Conservation (phyloP, 2,329 filamentous ascomycete species). For the Penicillium sp. region DNA sequence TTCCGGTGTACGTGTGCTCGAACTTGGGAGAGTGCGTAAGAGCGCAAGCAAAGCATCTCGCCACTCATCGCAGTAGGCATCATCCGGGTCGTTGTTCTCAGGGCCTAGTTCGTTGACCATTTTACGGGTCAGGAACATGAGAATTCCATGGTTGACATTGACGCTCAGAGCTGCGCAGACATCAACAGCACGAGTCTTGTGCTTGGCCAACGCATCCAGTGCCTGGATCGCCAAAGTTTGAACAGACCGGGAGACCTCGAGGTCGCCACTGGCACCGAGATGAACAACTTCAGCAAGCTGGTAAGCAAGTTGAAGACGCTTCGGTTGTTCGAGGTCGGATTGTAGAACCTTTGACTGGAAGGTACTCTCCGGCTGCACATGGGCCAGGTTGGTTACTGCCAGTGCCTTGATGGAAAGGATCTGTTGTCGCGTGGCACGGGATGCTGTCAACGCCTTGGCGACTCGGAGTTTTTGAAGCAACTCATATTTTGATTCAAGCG, state of each 20-base stretch:
- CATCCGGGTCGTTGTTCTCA: slow-evolving; percentile 50
- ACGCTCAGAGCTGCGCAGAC: slow-evolving; percentile 85
- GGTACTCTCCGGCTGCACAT: slow-evolving; percentile 71
- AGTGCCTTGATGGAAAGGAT: slow-evolving; percentile 73
- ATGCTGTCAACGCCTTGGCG: slow-evolving; percentile 66
- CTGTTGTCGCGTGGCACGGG: slow-evolving; percentile 59
- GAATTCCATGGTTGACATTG: slow-evolving; percentile 88
- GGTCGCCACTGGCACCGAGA: slow-evolving; percentile 61
- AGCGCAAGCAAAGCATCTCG: slow-evolving; percentile 82
- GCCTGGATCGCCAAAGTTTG: slow-evolving; percentile 75
- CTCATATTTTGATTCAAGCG: slow-evolving; percentile 68
- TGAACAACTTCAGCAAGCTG: slow-evolving; percentile 89
- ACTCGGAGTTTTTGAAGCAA: slow-evolving; percentile 72
- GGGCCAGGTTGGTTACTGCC: slow-evolving; percentile 81
- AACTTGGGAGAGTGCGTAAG: slow-evolving; percentile 66
- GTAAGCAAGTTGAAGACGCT: slow-evolving; percentile 78
- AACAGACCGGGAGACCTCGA: slow-evolving; percentile 61
- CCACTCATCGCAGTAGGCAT: slow-evolving; percentile 73
- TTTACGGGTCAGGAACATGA: slow-evolving; percentile 87
- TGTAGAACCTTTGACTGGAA: slow-evolving; percentile 80
- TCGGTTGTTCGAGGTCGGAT: slow-evolving; percentile 80
- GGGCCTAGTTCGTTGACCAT: slow-evolving; percentile 71
- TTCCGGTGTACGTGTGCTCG: slow-evolving; percentile 62
- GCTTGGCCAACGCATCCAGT: slow-evolving; percentile 75
- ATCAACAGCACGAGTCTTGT: slow-evolving; percentile 66